These are phyloP conservation scores for Sarcomyxa edulis DNA, from an alignment of 768 basidiomycete species.

Conservation along the genomic window DNA sequence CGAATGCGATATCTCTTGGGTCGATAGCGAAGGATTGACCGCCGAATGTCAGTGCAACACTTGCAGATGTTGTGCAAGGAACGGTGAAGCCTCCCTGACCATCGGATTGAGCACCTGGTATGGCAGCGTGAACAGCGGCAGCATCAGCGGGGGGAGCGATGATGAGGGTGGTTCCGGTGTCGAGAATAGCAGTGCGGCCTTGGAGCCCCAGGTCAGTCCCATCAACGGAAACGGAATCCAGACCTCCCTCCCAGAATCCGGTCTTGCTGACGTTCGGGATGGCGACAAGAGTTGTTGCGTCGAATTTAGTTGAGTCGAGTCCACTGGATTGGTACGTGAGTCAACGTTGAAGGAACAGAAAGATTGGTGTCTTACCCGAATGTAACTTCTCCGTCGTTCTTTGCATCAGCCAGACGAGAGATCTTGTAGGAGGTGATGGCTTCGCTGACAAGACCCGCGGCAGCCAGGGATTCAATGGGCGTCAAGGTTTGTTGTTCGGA, in stretches of 20 bases:
- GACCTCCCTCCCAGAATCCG: constrained; percentile 78
- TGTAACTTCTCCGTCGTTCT: constrained; percentile 76
- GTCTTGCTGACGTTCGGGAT: constrained; percentile 55
- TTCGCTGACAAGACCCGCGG: constrained; percentile 47
- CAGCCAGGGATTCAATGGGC: constrained; percentile 66
- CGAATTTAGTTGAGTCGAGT: constrained; percentile 67
- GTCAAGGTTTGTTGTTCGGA: constrained; percentile 63
- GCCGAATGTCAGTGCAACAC: constrained; percentile 44
- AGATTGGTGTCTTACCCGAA: constrained; percentile 53
- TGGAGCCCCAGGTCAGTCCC: constrained; percentile 44
- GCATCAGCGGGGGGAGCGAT: constrained; percentile 37
- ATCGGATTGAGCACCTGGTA: constrained; percentile 35
- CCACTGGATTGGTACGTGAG: too few species aligned
- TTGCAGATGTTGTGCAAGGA: constrained; percentile 38
- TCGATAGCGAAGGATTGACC: constrained; percentile 49
- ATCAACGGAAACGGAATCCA: constrained; percentile 57
- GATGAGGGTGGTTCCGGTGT: constrained; percentile 55
- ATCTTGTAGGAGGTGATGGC: constrained; percentile 81
- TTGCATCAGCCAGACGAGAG: constrained; percentile 61
- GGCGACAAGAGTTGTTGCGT: constrained; percentile 48
- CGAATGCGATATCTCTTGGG: constrained; percentile 58
- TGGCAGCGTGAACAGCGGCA: constrained; percentile 33
- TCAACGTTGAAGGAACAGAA: neutral
- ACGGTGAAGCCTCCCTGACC: constrained; percentile 47
- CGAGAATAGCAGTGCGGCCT: constrained; percentile 69